Evolutionary conservation across 2,329 filamentous ascomycete species (phyloP), one percentile per base, ranked within the genome.

Genomic region (Didymella pomorum): DNA sequence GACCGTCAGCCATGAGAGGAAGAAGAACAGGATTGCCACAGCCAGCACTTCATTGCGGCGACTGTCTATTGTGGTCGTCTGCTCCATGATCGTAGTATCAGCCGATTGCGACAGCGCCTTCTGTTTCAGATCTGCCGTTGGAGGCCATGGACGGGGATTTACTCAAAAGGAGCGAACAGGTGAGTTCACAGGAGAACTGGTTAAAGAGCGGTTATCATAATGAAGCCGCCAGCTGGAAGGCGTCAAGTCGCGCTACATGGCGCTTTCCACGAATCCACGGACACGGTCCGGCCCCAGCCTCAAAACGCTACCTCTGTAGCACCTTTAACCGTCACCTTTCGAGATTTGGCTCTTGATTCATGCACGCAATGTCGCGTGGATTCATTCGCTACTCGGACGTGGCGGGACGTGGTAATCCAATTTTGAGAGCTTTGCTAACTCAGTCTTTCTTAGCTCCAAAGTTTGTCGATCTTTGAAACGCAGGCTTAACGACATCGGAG

Each of bases 1-100:
- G 39, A 79, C 71, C 9, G 76, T 70, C 1, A 75, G 49, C 70
- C 74, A 78, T 55, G 75, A 71, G 11, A 78, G 59, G 14, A 73
- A 49, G 53, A 78, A 70, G 63, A 79, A 79, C 29, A 74, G 57
- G 26, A 74, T 67, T 33, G 70, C 73, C 20, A 75, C 65, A 14
- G 61, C 67, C 33, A 72, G 56, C 25, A 71, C 63, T 44, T 69
- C 62, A 25, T 60, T 51, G 18, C 64, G 53, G 33, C 66, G 57
- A 37, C 56, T 65, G 4, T 68, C 60, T 65, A 65, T 69, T 6
- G 16, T 44, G 16, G 16, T 41, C n/a, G 44, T 12, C 18, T 52
- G 39, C 14, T 54, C 45, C 45, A 50, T 54, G 12, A 3, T 18
- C 16, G 16, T 14, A 7, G 44, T 31, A 31, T 50, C 41, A 58